phyloP scores from a whole-genome alignment of 2,329 filamentous ascomycete genomes.

The Aureobasidium sp. region DNA sequence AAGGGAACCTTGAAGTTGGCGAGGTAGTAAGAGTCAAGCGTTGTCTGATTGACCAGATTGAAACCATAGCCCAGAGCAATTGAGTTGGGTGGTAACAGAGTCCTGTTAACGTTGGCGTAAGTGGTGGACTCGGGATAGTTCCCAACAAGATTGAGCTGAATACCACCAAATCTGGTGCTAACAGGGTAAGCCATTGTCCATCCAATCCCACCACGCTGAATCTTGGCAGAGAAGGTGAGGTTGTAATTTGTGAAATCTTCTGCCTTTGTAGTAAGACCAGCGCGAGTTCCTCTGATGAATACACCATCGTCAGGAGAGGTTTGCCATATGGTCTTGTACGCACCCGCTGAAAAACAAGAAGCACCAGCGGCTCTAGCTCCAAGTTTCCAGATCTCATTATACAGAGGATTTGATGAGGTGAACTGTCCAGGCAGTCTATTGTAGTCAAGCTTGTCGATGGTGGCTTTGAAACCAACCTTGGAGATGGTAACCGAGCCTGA shows the following conservation, averaged over 20 bases:
- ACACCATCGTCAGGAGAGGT: constrained; percentile 29
- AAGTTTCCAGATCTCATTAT: constrained; percentile 34
- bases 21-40: constrained; percentile 24
- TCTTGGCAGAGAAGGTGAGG: constrained; percentile 33
- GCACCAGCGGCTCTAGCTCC: constrained; percentile 30
- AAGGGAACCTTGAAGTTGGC: constrained; percentile 25
- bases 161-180: constrained; percentile 23
- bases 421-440: constrained; percentile 28
- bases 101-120: constrained; percentile 31
- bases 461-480: constrained; percentile 27
- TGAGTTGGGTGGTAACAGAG: constrained; percentile 31
- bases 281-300: constrained; percentile 30
- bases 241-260: constrained; percentile 31
- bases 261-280: constrained; percentile 25
- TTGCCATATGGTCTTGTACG: constrained; percentile 33
- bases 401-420: constrained; percentile 24
- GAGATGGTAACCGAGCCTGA: constrained; percentile 28
- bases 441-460: constrained; percentile 22
- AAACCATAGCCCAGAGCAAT: constrained; percentile 31
- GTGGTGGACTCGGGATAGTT: constrained; percentile 16
- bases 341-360: constrained; percentile 34
- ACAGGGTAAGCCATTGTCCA: constrained; percentile 31
- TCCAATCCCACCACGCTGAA: constrained; percentile 33
- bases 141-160: constrained; percentile 20
- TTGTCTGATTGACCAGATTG: constrained; percentile 33